Evolutionary conservation across 306 rosid species (phyloP), one percentile per base, ranked within the genome.

Genomic region (Lotus japonicus): DNA sequence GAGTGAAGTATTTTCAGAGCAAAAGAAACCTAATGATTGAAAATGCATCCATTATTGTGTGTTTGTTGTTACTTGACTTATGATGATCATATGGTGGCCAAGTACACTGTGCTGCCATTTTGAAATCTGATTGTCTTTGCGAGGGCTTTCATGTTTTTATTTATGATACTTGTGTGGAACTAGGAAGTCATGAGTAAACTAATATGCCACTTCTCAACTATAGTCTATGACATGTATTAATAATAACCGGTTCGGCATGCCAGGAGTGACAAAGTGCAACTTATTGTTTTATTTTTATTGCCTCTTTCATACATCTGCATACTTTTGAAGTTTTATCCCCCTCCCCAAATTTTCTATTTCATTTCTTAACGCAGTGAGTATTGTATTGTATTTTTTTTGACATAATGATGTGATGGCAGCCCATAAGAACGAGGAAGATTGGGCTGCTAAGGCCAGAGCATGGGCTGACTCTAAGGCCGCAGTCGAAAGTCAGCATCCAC

Each of bases 391-490:
- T 26, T 42, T 77, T 16, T 14, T 66, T 45, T 53, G 23, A 17
- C 74, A 67, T 60, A 26, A 26, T 26, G 31, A 26, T 75, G 33
- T 46, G 49, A 51, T 68, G 7, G 6, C 23, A 74, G 86, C 75
- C 56, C 80, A 80, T 53, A 84, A 68, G 60, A 85, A 83, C 65
- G 96, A 90, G 75, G 97, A 88, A 79, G 99, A 95, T 83, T 91
- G 97, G 97, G 99, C 92, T 19, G 95, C 99, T 44, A 88, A 64
- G 76, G 99, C 99, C 39, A 85, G 92, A 83, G 99, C 99, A 1
- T 95, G 99, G 99, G 97, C 97, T 58, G 94, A 91, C 80, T 88
- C 97, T 8, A 90, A 85, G 74, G 69, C 80, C 0, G 84, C 92
- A 50, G 74, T 74, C 86, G 99, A 95, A 66, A 85, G 68, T 70